Evolutionary conservation across 495 filamentous ascomycete species (phyloP).

Genomic region (Aspergillus funiculosus): DNA sequence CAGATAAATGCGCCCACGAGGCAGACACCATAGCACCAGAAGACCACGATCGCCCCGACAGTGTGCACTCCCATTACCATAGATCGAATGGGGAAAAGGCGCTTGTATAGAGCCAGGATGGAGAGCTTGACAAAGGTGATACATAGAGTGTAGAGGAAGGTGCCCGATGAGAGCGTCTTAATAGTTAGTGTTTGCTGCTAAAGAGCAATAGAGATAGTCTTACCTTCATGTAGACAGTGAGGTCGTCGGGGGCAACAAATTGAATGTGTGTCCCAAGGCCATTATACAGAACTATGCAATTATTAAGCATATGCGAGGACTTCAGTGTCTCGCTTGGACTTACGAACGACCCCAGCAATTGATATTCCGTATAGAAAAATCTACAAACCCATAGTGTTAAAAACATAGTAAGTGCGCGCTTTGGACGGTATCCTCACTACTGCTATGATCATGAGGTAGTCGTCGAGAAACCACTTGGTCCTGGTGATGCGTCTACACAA

Average conservation of each 20-base stretch:
- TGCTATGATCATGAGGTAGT: conserved; percentile 15
- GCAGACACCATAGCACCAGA: conserved; percentile 32
- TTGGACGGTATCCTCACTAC: conserved; percentile 2
- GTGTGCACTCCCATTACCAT: conserved; percentile 26
- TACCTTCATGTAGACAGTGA: conserved; percentile 15
- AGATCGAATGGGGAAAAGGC: conserved; percentile 28
- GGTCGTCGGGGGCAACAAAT: conserved; percentile 2
- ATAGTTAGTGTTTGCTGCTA: neutral
- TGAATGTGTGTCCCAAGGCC: conserved; percentile 15
- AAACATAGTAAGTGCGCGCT: neutral
- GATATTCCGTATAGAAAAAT: conserved; percentile 14
- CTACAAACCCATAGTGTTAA: neutral
- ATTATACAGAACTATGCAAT: conserved; percentile 14
- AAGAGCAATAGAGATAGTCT: neutral
- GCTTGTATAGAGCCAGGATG: conserved; percentile 39
- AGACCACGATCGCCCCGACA: conserved; percentile 25
- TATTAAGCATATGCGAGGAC: neutral
- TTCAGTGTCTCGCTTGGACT: neutral
- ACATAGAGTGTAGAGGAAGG: conserved; percentile 27
- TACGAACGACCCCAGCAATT: conserved; percentile 15
- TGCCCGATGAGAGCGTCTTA: conserved; percentile 7
- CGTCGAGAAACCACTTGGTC: conserved; percentile 17
- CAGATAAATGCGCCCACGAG: conserved; percentile 33
- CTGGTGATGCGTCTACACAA: conserved; percentile 9
- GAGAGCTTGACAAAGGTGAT: conserved; percentile 38